Evolutionary conservation across 257 asterid species (phyloP).

Genomic region (Eucommia ulmoides): DNA sequence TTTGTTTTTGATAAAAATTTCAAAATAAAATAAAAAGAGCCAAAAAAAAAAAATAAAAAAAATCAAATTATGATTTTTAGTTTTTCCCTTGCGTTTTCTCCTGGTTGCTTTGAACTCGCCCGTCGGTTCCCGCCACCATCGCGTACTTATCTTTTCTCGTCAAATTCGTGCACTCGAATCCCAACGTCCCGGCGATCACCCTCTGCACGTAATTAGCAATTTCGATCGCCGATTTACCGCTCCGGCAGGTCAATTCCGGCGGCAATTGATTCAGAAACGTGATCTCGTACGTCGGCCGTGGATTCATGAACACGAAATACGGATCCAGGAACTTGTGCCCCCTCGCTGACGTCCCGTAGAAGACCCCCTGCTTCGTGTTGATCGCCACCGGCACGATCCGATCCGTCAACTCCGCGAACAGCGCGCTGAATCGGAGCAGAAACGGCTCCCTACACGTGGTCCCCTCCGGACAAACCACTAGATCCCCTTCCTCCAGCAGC

Average conservation of each 20-base stretch:
- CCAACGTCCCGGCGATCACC: slow-evolving; percentile 65
- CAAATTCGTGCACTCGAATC: slow-evolving; percentile 79
- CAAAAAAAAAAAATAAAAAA: too few relatives aligned
- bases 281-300: slow-evolving; percentile 72
- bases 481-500: slow-evolving; percentile 64
- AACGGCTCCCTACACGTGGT: slow-evolving; percentile 85
- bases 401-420: slow-evolving; percentile 76
- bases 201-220: slow-evolving; percentile 77
- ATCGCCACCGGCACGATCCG: slow-evolving; percentile 91
- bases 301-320: slow-evolving; percentile 89
- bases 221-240: slow-evolving; percentile 71
- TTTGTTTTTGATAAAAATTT: too few relatives aligned
- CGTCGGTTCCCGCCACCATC: slow-evolving; percentile 82
- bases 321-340: slow-evolving; percentile 69
- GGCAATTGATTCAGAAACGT: slow-evolving; percentile 69
- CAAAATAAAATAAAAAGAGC: too few relatives aligned
- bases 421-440: slow-evolving; percentile 71
- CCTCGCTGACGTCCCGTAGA: slow-evolving; percentile 72
- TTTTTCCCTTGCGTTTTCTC: too few relatives aligned
- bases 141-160: slow-evolving; percentile 77
- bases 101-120: slow-evolving; percentile 30
- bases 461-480: slow-evolving; percentile 86
- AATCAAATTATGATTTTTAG: too few relatives aligned
- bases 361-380: slow-evolving; percentile 50
- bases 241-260: slow-evolving; percentile 35